Evolutionary conservation across 352 stramenopile species (phyloP).

Genomic region (Aphanomyces euteiches): DNA sequence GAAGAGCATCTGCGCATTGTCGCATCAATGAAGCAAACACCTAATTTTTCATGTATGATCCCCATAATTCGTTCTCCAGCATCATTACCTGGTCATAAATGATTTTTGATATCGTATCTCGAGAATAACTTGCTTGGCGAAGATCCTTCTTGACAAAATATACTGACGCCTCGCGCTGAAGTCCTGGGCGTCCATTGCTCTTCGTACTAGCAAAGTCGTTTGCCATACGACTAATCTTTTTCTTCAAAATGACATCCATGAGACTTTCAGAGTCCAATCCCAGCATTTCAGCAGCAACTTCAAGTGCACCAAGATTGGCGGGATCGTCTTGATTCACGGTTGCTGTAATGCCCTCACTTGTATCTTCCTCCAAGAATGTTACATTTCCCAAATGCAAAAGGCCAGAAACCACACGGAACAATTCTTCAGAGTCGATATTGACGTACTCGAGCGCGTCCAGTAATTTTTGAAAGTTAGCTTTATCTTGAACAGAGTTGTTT

Average conservation of each 20-base stretch:
- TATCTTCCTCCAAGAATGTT: constrained; percentile 49
- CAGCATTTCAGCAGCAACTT: constrained; percentile 61
- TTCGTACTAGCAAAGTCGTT: constrained; percentile 57
- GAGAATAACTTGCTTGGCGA: constrained; percentile 84
- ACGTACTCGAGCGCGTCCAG: constrained; percentile 34
- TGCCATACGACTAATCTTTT: constrained; percentile 30
- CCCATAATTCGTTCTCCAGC: too few species aligned
- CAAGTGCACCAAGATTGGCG: constrained; percentile 36
- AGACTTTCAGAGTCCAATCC: constrained; percentile 57
- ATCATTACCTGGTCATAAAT: constrained; percentile 79
- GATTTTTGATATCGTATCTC: constrained; percentile 94
- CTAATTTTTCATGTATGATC: not conserved
- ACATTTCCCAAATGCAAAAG: constrained; percentile 72
- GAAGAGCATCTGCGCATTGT: constrained; percentile 67
- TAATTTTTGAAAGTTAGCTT: constrained; percentile 38
- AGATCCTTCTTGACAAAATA: constrained; percentile 78
- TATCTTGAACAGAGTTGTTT: constrained; percentile 31
- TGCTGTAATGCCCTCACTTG: constrained; percentile 66
- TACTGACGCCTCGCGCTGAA: constrained; percentile 68
- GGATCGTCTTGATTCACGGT: constrained; percentile 44
- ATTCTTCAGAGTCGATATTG: constrained; percentile 38
- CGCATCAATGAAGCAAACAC: constrained; percentile 87
- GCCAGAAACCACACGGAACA: constrained; percentile 64
- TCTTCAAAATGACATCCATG: constrained; percentile 74
- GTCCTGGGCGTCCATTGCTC: constrained; percentile 39